Evolutionary conservation across 1,139 yeast species (phyloP).

Genomic region (Torulaspora globosa): DNA sequence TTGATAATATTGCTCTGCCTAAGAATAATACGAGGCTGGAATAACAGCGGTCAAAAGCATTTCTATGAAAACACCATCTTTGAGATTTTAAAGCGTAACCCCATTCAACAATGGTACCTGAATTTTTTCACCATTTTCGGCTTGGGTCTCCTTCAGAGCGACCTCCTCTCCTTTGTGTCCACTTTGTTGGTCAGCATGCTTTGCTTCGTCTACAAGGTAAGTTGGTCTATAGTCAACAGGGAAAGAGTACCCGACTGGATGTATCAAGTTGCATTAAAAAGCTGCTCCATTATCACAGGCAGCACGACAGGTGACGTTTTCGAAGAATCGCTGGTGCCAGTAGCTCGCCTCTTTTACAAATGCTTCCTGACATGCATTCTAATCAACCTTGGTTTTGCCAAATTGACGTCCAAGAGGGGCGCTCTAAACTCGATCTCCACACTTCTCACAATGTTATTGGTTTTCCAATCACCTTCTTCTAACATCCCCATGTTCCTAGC

Average conservation of each 20-base stretch:
- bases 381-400: constrained; percentile 33
- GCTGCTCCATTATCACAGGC: constrained; percentile 13
- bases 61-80: constrained; percentile 48
- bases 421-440: constrained; percentile 39
- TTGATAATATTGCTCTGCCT: constrained; percentile 43
- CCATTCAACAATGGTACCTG: constrained; percentile 48
- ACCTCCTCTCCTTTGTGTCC: constrained; percentile 40
- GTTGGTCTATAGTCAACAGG: constrained; percentile 52
- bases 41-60: constrained; percentile 84
- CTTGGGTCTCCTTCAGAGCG: constrained; percentile 20
- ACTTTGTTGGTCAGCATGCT: constrained; percentile 42
- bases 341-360: constrained; percentile 36
- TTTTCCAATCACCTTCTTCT: constrained; percentile 64
- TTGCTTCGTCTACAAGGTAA: constrained; percentile 54
- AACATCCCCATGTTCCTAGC: constrained; percentile 68
- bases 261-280: constrained; percentile 10
- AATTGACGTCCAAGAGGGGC: constrained; percentile 3
- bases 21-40: constrained; percentile 78
- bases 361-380: constrained; percentile 27
- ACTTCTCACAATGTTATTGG: constrained; percentile 51
- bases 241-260: constrained; percentile 21
- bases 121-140: constrained; percentile 43
- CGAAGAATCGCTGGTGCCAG: constrained; percentile 29
- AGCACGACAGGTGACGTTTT: constrained; percentile 9
- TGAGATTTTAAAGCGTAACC: constrained; percentile 31